Evolutionary conservation across 1,139 yeast genomes (phyloP), one percentile per base, ranked within the genome.

Genomic region (Trichomonascaceae sp.): DNA sequence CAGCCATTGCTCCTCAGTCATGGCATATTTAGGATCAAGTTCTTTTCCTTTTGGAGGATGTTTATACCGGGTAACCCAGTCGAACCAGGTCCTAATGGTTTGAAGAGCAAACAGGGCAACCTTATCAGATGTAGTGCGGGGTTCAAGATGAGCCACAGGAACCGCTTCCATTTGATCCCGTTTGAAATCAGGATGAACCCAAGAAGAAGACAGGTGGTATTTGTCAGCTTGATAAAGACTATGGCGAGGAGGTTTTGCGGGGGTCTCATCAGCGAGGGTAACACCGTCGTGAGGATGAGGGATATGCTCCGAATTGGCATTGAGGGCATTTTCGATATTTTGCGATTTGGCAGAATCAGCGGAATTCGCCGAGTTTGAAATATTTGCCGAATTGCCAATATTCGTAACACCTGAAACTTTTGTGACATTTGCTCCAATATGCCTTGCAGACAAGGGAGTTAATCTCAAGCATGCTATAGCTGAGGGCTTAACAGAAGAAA

Each of bases 1-100:
- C 53, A 85, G 64, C 91, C 91, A 85, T 64, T 83, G 81, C 52
- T 73, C 73, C 43, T 79, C 81, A 1, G 85, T 82, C 87, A 85
- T 82, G 47, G 70, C 73, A 60, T 74, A 81, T 56, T 81, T 67
- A 2, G 81, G 82, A 53, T 74, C 72, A 57, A 70, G 69, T 53
- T 74, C 73, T 52, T 67, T 64, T 1, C 72, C 69, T 10, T 70
- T 62, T n/a, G 73, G 70, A 30, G 67, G 66, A 58, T 81, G 82
- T 55, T 74, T 78, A 70, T 85, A 85, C 1, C 90, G 89, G 0
- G 91, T 84, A 47, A 75, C 78, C 43, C 78, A 66, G 66, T 85
- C 91, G 68, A 85, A 85, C 10, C 74, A 57, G 6, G 70, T 60
- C 57, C 90, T 73, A 53, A 81, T 73, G 27, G 71, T 58, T 55